A percentile compares a stretch with the other conserved stretches of the same genome.
Conservation (phyloP, 2,329 filamentous ascomycete species). For the Emydomyces testavorans region DNA sequence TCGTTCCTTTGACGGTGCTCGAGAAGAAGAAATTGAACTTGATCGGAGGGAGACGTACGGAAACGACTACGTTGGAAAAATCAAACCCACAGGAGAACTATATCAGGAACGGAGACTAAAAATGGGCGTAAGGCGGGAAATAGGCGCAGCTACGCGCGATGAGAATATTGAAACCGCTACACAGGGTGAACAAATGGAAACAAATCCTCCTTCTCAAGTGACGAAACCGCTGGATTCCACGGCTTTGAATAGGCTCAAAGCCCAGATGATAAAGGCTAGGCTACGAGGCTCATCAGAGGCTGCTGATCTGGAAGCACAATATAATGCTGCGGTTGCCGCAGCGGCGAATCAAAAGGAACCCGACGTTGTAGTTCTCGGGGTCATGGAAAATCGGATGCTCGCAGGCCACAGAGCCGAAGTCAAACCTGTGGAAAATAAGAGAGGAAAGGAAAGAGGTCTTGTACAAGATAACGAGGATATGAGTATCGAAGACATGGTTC, state of each 20-base stretch:
- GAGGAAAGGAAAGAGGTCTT: slow-evolving; percentile 70
- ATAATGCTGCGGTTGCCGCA: slow-evolving; percentile 60
- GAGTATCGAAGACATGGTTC: slow-evolving; percentile 92
- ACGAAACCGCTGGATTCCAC: slow-evolving; percentile 58
- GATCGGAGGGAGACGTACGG: slow-evolving; percentile 76
- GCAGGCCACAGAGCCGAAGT: slow-evolving; percentile 66
- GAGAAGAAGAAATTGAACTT: slow-evolving; percentile 85
- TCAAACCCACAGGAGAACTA: slow-evolving; percentile 78
- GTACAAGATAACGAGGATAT: slow-evolving; percentile 92
- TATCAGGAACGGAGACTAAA: slow-evolving; percentile 63
- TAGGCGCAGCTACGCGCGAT: slow-evolving; percentile 23
- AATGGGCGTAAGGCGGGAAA: slow-evolving; percentile 38
- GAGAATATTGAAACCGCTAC: slow-evolving; percentile 26
- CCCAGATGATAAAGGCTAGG: slow-evolving; percentile 93
- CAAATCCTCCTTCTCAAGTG: slow-evolving; percentile 40
- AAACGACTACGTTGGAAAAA: slow-evolving; percentile 68
- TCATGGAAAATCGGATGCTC: slow-evolving; percentile 82
- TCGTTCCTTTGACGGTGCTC: slow-evolving; percentile 77
- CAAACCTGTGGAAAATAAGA: slow-evolving; percentile 63
- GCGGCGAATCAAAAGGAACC: slow-evolving; percentile 48
- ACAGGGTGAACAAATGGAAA: slow-evolving; percentile 49
- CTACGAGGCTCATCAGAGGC: slow-evolving; percentile 65
- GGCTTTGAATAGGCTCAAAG: slow-evolving; percentile 75
- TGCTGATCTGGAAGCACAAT: slow-evolving; percentile 67
- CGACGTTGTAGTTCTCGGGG: slow-evolving; percentile 66